Base-by-base conservation (phyloP, 192 early-diverging fungal species). In the Coemansia sp. region DNA sequence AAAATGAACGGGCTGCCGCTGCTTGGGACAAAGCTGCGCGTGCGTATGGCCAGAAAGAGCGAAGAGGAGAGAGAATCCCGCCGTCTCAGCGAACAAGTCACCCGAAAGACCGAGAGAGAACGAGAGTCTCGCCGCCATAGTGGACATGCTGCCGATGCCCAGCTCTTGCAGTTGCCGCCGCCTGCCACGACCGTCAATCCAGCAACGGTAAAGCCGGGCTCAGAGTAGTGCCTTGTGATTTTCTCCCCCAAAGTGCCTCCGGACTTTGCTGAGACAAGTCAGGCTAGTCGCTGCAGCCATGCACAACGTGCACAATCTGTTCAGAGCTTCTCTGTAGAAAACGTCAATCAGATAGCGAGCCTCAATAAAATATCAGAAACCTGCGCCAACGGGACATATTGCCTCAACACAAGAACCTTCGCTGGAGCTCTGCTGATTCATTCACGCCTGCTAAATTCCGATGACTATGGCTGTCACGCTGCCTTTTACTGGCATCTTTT, bases 1-100 rank as follows among this genome's bases (percentile, higher is more conserved):
- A 86, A 88, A 60, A 87, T 96, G 86, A 92, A 96, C 63, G 93
- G 91, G 18, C 86, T 90, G 68, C 91, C 89, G 60, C 69, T 98
- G 48, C 84, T 87, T 64, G 94, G 94, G 65, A 10, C 61, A 0
- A 50, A 65, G 20, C 36, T 79, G 60, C 77, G 71, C 9, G 65
- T 79, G 56, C 67, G 77, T 3, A 59, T 70, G 71, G 71, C 77
- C 5, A 50, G 70, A 14, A 61, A 26, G 46, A 51, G 71, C 0
- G 77, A 79, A 51, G 60, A 65, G 9, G 71, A 79, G 33, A 57
- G 62, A 33, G 76, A 79, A 50, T 20, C 48, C 28, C 59, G 42
- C 14, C 70, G 63, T 10, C 51, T 67, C 42, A 48, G 62, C 2
- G 63, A 36, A 9, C 18, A 16, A 4, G 10, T 28, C 11, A 18